Evolutionary conservation across 345 rosid genomes (phyloP).

Genomic region (Jatropha curcas): DNA sequence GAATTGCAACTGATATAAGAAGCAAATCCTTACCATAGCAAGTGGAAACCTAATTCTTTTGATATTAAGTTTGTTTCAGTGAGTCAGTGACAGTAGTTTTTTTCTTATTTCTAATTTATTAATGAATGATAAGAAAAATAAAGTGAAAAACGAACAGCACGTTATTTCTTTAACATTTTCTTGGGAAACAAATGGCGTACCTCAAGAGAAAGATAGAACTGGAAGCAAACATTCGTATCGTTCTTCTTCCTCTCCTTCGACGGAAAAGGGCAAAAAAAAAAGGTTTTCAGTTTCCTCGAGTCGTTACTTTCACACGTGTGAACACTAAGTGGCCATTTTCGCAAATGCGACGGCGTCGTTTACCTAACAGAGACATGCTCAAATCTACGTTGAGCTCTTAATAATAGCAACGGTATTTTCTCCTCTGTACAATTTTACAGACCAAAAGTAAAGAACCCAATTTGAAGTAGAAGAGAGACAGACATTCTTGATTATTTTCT

Average conservation of each 20-base stretch:
- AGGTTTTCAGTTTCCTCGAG: too few species aligned
- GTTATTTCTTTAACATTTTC: background rate
- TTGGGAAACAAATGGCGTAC: slow-evolving; percentile 15
- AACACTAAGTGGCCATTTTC: too few species aligned
- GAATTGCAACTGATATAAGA: background rate
- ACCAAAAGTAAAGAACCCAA: too few species aligned
- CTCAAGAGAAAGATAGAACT: slow-evolving; percentile 5
- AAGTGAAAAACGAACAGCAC: background rate
- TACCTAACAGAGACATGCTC: too few species aligned
- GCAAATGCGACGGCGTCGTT: too few species aligned
- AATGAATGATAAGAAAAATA: background rate
- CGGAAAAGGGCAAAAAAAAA: background rate
- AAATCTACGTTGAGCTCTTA: too few species aligned
- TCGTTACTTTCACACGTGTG: too few species aligned
- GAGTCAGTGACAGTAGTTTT: background rate
- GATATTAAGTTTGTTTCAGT: too few species aligned
- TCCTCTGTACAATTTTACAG: too few species aligned
- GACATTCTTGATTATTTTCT: slow-evolving; percentile 1
- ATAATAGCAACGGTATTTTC: too few species aligned
- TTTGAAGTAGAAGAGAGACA: too few species aligned
- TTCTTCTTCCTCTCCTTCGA: background rate
- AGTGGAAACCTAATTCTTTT: background rate
- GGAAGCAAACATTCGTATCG: slow-evolving; percentile 11
- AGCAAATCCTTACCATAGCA: background rate
- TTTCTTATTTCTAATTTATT: too few species aligned